phyloP scores from a whole-genome alignment of 768 basidiomycete species.

The Termitomyces eurrhizus region DNA sequence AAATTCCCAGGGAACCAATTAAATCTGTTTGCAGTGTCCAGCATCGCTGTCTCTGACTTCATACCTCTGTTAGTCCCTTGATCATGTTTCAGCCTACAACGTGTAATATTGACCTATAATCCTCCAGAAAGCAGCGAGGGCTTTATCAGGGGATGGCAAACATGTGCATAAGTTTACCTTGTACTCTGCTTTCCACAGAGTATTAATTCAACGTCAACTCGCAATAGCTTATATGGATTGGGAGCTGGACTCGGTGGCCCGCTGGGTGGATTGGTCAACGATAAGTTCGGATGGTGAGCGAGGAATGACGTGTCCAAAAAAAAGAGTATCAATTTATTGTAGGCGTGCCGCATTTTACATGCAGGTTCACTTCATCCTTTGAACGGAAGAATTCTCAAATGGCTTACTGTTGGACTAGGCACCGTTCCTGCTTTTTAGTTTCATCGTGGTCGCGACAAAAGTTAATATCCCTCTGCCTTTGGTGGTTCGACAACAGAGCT shows the following conservation, averaged over 20 bases:
- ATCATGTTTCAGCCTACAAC: slow-evolving; percentile 6
- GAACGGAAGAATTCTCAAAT: too few relatives aligned
- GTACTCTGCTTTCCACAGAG: not conserved
- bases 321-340: slow-evolving; percentile 14
- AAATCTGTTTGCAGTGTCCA: slow-evolving; percentile 54
- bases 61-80: slow-evolving; percentile 69
- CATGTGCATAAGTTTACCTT: slow-evolving; percentile 50
- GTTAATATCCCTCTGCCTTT: slow-evolving; percentile 76
- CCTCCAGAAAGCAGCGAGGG: slow-evolving; percentile 72
- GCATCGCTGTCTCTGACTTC: slow-evolving; percentile 82
- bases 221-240: slow-evolving; percentile 69
- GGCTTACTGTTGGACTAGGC: slow-evolving; percentile 39
- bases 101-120: slow-evolving; percentile 5
- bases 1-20: slow-evolving; percentile 20
- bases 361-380: slow-evolving; percentile 49
- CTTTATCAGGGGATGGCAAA: slow-evolving; percentile 91
- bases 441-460: slow-evolving; percentile 67
- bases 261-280: slow-evolving; percentile 81
- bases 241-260: slow-evolving; percentile 82
- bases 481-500: slow-evolving; percentile 53
- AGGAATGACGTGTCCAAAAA: slow-evolving; percentile 5
- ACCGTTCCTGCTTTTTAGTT: slow-evolving; percentile 71
- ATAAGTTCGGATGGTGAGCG: slow-evolving; percentile 74
- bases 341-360: slow-evolving; percentile 87
- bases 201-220: not conserved